Base-by-base conservation (phyloP, 2,329 filamentous ascomycete genomes). In the Zasmidium angulare region DNA sequence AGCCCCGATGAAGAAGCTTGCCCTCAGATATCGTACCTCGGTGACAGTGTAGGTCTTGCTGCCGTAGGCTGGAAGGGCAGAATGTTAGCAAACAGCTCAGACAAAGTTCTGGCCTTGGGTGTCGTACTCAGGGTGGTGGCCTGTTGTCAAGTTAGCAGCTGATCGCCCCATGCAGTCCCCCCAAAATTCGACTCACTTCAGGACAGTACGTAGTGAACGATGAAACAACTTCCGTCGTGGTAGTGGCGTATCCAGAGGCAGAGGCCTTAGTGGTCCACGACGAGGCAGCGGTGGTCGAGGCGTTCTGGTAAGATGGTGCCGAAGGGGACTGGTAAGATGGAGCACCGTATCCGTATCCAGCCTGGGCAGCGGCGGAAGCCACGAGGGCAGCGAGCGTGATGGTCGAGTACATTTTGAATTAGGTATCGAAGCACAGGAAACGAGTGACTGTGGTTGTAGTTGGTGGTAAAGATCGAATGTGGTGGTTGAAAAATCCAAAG, bases 151-250 rank as follows among this genome's bases (percentile, higher is more conserved):
- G 14, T 36, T 36, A 36, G 29, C 14, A 36, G 7, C 29, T 36
- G 7, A 14, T 36, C 29, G n/a, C n/a, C n/a, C n/a, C n/a, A n/a
- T n/a, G n/a, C n/a, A n/a, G n/a, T 43, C 36, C 36, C n/a, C n/a
- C 14, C 36, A 43, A 36, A 14, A 36, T 7, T 43, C n/a, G 6
- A 17, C 36, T 10, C n/a, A 43, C 36, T 17, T 59, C 80, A 22
- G 88, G 87, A 85, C 89, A 91, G 85, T 82, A 90, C 74, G 88
- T 91, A 78, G 83, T 86, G 80, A 63, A 84, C 59, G 79, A 76
- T 61, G 84, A 86, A 66, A 90, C 83, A 66, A 85, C 78, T 81
- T 88, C 84, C 67, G 87, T 90, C 77, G 59, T 55, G 19, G 63
- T 65, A 3, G 47, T 55, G 36, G 36, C n/a, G 36, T n/a, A n/a